These are phyloP conservation scores for Tephrocybe sp. DNA, from an alignment of 768 basidiomycete genomes.

Conservation along the genomic window DNA sequence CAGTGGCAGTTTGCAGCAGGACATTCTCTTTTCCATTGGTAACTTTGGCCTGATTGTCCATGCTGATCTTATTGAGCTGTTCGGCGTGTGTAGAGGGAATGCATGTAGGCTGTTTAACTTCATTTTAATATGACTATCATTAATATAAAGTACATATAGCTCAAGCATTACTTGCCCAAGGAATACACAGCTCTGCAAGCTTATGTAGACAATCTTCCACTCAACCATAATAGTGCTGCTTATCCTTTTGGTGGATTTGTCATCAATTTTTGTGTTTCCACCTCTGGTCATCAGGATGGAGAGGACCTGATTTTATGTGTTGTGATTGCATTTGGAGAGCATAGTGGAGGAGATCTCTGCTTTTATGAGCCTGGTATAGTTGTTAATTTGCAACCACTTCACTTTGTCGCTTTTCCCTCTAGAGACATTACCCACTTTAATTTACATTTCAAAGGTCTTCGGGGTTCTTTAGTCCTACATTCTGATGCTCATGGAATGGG, in stretches of 20 bases:
- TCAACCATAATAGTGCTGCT: constrained; percentile 13
- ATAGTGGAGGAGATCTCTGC: constrained; percentile 18
- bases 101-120: too few relatives aligned
- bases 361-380: constrained; percentile 21
- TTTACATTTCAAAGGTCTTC: constrained; percentile 17
- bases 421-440: constrained; percentile 21
- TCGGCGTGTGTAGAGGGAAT: too few relatives aligned
- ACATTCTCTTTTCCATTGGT: constrained; percentile 8
- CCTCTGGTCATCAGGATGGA: constrained; percentile 20
- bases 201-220: constrained; percentile 19
- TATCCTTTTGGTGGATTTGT: constrained; percentile 28
- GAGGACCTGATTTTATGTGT: constrained; percentile 23
- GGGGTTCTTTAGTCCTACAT: constrained; percentile 25
- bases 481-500: constrained; percentile 13
- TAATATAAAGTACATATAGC: too few relatives aligned
- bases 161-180: constrained; percentile 21
- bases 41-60: neutral
- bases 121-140: too few relatives aligned
- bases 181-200: constrained; percentile 19
- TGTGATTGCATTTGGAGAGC: constrained; percentile 17
- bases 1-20: too few relatives aligned
- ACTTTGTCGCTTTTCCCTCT: constrained; percentile 20
- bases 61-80: too few relatives aligned
- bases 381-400: constrained; percentile 6
- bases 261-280: constrained; percentile 23